These are phyloP conservation scores for Penicillium nucicola DNA, from an alignment of 495 filamentous ascomycete genomes.

Conservation along the genomic window DNA sequence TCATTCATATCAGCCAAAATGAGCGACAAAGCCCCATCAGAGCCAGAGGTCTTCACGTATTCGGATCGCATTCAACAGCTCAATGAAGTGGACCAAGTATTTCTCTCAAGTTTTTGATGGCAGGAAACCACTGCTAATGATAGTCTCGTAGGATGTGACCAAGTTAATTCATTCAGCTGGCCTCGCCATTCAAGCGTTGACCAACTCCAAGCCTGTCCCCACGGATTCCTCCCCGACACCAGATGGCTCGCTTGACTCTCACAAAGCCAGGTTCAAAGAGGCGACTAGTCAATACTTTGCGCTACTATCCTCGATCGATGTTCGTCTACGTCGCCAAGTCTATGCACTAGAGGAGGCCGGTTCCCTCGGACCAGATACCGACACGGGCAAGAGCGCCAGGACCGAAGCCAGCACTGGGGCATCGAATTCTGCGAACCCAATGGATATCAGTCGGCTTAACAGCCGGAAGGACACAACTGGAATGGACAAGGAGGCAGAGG, in stretches of 20 bases:
- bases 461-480: constrained; percentile 73
- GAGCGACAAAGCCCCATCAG: background rate
- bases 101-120: background rate
- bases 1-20: background rate
- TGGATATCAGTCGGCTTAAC: constrained; percentile 85
- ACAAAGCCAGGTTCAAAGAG: constrained; percentile 57
- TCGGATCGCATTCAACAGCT: constrained; percentile 76
- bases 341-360: constrained; percentile 74
- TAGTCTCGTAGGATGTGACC: constrained; percentile 46
- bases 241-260: constrained; percentile 46
- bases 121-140: background rate
- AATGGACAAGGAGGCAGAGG: constrained; percentile 72
- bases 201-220: constrained; percentile 43
- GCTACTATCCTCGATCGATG: constrained; percentile 66
- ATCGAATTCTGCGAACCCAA: constrained; percentile 26
- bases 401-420: constrained; percentile 12
- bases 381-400: constrained; percentile 7
- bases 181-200: constrained; percentile 65
- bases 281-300: constrained; percentile 64
- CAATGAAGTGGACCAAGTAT: constrained; percentile 68
- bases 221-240: constrained; percentile 14
- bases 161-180: constrained; percentile 66
- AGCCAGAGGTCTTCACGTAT: constrained; percentile 47
- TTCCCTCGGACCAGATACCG: constrained; percentile 54
- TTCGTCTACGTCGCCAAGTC: constrained; percentile 71